Evolutionary conservation across 2,329 filamentous ascomycete genomes (phyloP).

Genomic region (Sporothrix globosa): DNA sequence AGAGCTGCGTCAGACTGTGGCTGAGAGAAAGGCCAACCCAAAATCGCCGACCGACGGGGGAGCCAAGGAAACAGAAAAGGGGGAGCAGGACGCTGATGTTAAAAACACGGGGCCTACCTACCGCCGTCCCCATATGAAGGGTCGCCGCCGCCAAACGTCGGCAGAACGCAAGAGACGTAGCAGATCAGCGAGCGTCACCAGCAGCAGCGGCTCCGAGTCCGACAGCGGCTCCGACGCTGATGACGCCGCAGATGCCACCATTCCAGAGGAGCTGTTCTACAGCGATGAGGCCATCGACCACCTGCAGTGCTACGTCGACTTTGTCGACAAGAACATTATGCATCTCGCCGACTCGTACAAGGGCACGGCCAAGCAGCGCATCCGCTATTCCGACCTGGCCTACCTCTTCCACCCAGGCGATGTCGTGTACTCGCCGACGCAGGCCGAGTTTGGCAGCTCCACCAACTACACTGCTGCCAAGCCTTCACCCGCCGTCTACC

Average conservation of each 20-base stretch:
- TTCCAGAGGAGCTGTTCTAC: conserved; percentile 39
- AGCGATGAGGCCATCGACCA: conserved; percentile 47
- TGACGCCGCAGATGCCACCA: neutral
- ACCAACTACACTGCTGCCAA: neutral
- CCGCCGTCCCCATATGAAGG: neutral
- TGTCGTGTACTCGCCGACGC: conserved; percentile 47
- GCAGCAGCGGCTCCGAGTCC: conserved; percentile 1
- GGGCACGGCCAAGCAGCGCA: conserved; percentile 35
- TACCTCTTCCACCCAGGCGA: conserved; percentile 48
- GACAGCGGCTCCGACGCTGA: neutral
- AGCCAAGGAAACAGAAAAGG: neutral
- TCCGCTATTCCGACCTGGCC: conserved; percentile 51
- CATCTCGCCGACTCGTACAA: conserved; percentile 42
- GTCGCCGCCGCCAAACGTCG: neutral
- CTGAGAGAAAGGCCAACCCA: conserved; percentile 33
- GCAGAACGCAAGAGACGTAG: neutral
- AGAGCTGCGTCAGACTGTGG: conserved; percentile 37
- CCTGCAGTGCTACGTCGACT: conserved; percentile 51
- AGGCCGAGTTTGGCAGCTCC: neutral
- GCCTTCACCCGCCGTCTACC: conserved; percentile 7
- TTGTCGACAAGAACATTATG: conserved; percentile 50
- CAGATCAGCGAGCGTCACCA: neutral
- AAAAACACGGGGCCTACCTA: neutral
- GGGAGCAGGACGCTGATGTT: neutral
- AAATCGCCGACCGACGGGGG: conserved; percentile 30